These are phyloP conservation scores for Microdochium paspali DNA, from an alignment of 2,329 filamentous ascomycete genomes.

Conservation along the genomic window DNA sequence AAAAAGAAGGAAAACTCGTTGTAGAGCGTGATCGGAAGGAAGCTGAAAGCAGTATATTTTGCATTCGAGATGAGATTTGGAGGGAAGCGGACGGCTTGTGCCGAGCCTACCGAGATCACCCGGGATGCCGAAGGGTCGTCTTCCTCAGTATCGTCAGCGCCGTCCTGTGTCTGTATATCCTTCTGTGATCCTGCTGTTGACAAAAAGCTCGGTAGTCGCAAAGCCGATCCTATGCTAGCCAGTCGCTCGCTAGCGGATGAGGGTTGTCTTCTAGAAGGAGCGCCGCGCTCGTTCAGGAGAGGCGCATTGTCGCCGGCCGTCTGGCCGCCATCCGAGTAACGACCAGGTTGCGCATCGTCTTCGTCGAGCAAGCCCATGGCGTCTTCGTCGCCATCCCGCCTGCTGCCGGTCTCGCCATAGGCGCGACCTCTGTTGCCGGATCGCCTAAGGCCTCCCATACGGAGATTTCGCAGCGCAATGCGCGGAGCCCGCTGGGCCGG, in stretches of 20 bases:
- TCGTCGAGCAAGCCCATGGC: slow-evolving; percentile 57
- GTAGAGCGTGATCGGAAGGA: slow-evolving; percentile 88
- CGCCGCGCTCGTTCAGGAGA: slow-evolving; percentile 45
- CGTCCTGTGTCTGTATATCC: slow-evolving; percentile 32
- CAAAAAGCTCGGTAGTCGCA: slow-evolving; percentile 62
- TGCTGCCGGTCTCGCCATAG: slow-evolving; percentile 51
- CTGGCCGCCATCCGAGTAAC: slow-evolving; percentile 51
- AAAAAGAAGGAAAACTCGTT: slow-evolving; percentile 99
- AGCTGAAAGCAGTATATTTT: slow-evolving; percentile 93
- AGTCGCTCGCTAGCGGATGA: slow-evolving; percentile 31
- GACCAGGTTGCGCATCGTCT: slow-evolving; percentile 40
- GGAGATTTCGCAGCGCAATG: slow-evolving; percentile 64
- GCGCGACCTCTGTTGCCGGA: slow-evolving; percentile 42
- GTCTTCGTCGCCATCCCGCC: slow-evolving; percentile 54
- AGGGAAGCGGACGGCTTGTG: slow-evolving; percentile 69
- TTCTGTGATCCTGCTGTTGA: slow-evolving; percentile 25
- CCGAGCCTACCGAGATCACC: slow-evolving; percentile 64
- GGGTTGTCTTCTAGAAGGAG: slow-evolving; percentile 18
- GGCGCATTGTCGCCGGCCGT: slow-evolving; percentile 63
- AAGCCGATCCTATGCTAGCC: slow-evolving; percentile 37
- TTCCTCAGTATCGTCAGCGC: slow-evolving; percentile 38
- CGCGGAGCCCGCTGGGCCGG: slow-evolving; percentile 37
- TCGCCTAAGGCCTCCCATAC: slow-evolving; percentile 55
- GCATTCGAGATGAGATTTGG: slow-evolving; percentile 91
- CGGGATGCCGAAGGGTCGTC: slow-evolving; percentile 63